Evolutionary conservation across 371 early-diverging fungal species (phyloP).

Genomic region (Modicella reniformis): DNA sequence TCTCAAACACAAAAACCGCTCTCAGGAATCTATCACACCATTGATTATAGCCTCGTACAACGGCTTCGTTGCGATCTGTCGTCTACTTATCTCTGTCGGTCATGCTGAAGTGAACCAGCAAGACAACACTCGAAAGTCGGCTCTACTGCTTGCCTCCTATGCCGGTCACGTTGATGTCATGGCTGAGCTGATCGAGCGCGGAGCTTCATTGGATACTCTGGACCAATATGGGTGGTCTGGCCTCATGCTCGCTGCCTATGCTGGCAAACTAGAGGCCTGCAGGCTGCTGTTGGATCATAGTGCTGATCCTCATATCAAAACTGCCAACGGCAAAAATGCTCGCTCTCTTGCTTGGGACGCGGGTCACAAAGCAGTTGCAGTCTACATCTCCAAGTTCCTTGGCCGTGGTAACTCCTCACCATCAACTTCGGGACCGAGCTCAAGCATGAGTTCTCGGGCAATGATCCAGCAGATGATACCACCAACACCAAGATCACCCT

Average conservation of each 20-base stretch:
- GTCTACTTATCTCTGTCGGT: slow-evolving; percentile 44
- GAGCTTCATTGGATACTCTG: slow-evolving; percentile 44
- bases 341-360: slow-evolving; percentile 53
- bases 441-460: slow-evolving; percentile 23
- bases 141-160: slow-evolving; percentile 52
- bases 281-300: slow-evolving; percentile 48
- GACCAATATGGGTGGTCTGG: slow-evolving; percentile 58
- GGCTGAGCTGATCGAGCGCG: slow-evolving; percentile 44
- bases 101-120: slow-evolving; percentile 54
- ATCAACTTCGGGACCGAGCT: slow-evolving; percentile 22
- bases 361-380: slow-evolving; percentile 45
- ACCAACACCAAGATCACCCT: slow-evolving; percentile 31
- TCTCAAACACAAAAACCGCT: background rate
- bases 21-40: slow-evolving; percentile 53
- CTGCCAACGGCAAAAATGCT: slow-evolving; percentile 55
- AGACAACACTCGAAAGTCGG: slow-evolving; percentile 56
- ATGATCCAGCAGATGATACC: slow-evolving; percentile 33
- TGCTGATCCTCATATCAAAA: slow-evolving; percentile 49
- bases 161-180: slow-evolving; percentile 53
- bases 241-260: slow-evolving; percentile 58
- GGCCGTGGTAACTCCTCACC: slow-evolving; percentile 9
- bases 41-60: slow-evolving; percentile 58
- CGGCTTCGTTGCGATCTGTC: slow-evolving; percentile 53
- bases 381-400: slow-evolving; percentile 43
- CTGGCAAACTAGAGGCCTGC: slow-evolving; percentile 48